phyloP scores from a whole-genome alignment of 495 filamentous ascomycete genomes.

The Letharia columbiana region DNA sequence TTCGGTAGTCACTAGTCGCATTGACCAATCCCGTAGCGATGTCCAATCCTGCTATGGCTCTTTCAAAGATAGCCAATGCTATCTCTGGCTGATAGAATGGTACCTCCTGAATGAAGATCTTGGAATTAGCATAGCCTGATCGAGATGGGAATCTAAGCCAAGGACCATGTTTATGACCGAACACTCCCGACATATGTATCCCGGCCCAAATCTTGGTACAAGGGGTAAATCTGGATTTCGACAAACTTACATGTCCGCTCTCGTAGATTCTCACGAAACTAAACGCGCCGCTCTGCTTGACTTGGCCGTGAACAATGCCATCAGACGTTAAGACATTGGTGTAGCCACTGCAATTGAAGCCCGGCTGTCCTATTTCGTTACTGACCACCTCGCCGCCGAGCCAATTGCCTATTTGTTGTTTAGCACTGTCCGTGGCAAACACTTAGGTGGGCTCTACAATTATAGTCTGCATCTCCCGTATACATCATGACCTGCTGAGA shows the following conservation, averaged over 20 bases:
- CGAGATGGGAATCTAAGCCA: neutral
- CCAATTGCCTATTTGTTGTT: conserved; percentile 12
- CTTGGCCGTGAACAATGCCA: conserved; percentile 42
- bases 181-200: neutral
- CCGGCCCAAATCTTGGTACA: neutral
- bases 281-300: conserved; percentile 52
- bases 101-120: conserved; percentile 34
- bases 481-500: conserved; percentile 45
- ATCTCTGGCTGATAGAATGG: conserved; percentile 52
- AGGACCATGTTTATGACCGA: neutral
- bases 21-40: conserved; percentile 45
- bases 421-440: neutral
- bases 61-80: conserved; percentile 47
- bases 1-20: conserved; percentile 34
- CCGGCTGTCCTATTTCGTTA: conserved; percentile 30
- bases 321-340: conserved; percentile 38
- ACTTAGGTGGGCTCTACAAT: conserved; percentile 32
- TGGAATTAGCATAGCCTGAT: neutral
- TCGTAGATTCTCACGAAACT: conserved; percentile 53
- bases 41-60: conserved; percentile 46
- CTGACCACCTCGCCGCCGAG: conserved; percentile 28
- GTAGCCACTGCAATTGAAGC: conserved; percentile 42
- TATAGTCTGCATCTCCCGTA: conserved; percentile 56
- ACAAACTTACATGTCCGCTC: conserved; percentile 38
- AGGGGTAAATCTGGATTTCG: neutral